These are phyloP conservation scores for Lagenaria siceraria DNA, from an alignment of 306 rosid species.

Conservation along the genomic window DNA sequence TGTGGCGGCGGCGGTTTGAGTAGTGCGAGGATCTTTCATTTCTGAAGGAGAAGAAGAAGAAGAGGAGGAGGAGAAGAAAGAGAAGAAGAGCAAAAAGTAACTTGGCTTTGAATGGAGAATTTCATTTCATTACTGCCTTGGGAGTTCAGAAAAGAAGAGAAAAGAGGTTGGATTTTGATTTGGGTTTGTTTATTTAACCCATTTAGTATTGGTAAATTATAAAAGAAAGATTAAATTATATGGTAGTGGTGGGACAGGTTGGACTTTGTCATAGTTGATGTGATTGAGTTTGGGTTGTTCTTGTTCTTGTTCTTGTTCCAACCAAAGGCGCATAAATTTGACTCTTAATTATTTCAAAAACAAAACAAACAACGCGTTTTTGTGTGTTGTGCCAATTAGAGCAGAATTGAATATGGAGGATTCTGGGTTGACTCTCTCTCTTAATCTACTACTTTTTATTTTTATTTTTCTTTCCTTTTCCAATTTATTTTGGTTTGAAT, in stretches of 20 bases:
- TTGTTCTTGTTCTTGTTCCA: not conserved
- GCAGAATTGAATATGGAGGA: not conserved
- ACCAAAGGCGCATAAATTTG: not conserved
- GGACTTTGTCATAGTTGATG: conserved; percentile 9
- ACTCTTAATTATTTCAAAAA: not conserved
- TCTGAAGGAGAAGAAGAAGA: not conserved
- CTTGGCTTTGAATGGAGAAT: not conserved
- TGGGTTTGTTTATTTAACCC: conserved; percentile 1
- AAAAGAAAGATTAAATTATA: not conserved
- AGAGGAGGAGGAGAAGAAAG: not conserved
- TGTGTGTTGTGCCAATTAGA: not conserved
- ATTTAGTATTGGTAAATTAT: not conserved
- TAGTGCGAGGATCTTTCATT: conserved; percentile 13
- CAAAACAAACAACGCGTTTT: conserved; percentile 7
- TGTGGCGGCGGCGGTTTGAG: conserved; percentile 22
- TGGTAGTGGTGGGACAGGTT: conserved; percentile 8
- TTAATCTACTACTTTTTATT: not conserved
- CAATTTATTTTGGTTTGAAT: not conserved
- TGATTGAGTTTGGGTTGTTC: not conserved
- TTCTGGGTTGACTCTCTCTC: conserved; percentile 3
- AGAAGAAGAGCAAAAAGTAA: not conserved
- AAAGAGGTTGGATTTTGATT: not conserved
- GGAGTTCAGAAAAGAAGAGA: not conserved
- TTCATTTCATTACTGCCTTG: not conserved
- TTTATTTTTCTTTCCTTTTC: not conserved